Conservation (phyloP, 2,329 filamentous ascomycete species). For the Fusarium scirpi region DNA sequence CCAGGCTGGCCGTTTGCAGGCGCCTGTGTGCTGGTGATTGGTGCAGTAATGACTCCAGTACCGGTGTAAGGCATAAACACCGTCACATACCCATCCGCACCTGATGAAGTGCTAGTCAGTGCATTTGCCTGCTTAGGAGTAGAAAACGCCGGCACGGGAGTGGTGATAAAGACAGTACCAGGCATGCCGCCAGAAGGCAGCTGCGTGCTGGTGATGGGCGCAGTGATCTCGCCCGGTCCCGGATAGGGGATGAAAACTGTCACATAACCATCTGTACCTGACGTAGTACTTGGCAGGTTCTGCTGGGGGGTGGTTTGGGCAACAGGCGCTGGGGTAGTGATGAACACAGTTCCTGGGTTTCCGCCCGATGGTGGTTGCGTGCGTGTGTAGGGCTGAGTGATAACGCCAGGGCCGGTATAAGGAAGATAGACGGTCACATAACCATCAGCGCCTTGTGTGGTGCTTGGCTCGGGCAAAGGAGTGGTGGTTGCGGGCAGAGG, state of each 20-base stretch:
- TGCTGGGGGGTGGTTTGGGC: conserved; percentile 9
- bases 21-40: conserved; percentile 9
- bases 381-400: conserved; percentile 21
- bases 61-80: conserved; percentile 11
- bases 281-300: conserved; percentile 23
- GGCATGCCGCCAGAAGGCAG: conserved; percentile 10
- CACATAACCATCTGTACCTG: conserved; percentile 26
- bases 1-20: conserved; percentile 11
- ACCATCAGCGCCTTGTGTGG: conserved; percentile 14
- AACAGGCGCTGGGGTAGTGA: conserved; percentile 27
- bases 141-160: neutral
- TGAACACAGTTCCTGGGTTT: conserved; percentile 29
- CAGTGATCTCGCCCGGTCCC: conserved; percentile 26
- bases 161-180: conserved; percentile 24
- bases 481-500: conserved; percentile 5
- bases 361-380: conserved; percentile 27
- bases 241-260: conserved; percentile 27
- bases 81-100: conserved; percentile 22
- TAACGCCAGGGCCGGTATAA: conserved; percentile 24
- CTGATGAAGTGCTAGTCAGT: neutral
- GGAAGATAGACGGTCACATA: conserved; percentile 27
- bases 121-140: conserved; percentile 11
- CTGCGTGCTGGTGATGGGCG: conserved; percentile 21
- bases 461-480: conserved; percentile 10
- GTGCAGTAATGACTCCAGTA: conserved; percentile 8